These are phyloP conservation scores for Fistulifera solaris DNA, from an alignment of 108 stramenopile genomes.

Conservation along the genomic window DNA sequence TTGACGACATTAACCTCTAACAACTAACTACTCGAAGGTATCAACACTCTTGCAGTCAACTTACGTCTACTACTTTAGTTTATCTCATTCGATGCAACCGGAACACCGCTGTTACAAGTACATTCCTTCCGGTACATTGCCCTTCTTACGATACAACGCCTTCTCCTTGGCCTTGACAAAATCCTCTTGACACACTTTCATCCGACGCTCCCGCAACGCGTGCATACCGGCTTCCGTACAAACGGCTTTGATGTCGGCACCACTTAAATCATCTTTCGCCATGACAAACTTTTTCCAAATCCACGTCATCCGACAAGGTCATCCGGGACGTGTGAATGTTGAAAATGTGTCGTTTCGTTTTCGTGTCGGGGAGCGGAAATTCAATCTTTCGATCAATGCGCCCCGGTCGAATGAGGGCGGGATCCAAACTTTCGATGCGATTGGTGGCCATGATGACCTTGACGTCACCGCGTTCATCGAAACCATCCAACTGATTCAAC, in stretches of 20 bases:
- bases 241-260: slow-evolving; percentile 98
- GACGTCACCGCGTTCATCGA: slow-evolving; percentile 96
- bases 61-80: no score
- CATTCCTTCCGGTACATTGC: slow-evolving; percentile 91
- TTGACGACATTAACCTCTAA: no score
- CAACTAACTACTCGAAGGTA: no score
- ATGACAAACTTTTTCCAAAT: slow-evolving; percentile 95
- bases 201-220: slow-evolving; percentile 96
- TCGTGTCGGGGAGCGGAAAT: slow-evolving; percentile 96
- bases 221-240: slow-evolving; percentile 99
- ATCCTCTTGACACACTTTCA: slow-evolving; percentile 97
- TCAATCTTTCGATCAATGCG: slow-evolving; percentile 99
- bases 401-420: slow-evolving; percentile 97
- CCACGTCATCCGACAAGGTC: slow-evolving; percentile 95
- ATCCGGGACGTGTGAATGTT: slow-evolving; percentile 93
- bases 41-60: no score
- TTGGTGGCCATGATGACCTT: slow-evolving; percentile 99
- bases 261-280: slow-evolving; percentile 96
- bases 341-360: slow-evolving; percentile 98
- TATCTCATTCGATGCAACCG: no score
- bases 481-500: slow-evolving; percentile 98
- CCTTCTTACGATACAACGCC: slow-evolving; percentile 98
- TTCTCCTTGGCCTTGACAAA: slow-evolving; percentile 99
- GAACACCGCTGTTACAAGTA: slow-evolving; percentile 9
- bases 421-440: slow-evolving; percentile 96